Conservation (phyloP, 345 rosid species). For the Pelargonium nanum region DNA sequence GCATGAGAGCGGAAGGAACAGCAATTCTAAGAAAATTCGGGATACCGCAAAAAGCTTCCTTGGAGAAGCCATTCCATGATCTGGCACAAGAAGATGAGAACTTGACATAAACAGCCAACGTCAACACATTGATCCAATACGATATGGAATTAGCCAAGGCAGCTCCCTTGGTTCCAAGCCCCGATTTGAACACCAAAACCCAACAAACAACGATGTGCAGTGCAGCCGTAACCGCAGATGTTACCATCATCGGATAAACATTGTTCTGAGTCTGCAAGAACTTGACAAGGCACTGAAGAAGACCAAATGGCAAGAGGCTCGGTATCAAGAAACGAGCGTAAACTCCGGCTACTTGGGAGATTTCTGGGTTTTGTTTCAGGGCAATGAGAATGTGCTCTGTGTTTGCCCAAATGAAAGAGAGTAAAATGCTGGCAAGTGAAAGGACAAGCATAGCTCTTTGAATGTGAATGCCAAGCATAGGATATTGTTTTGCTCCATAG, state of each 20-base stretch:
- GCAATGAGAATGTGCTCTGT: conserved; percentile 10
- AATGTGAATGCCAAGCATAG: conserved; percentile 11
- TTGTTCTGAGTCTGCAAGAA: conserved; percentile 42
- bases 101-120: conserved; percentile 19
- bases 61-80: not conserved
- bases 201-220: conserved; percentile 35
- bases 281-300: conserved; percentile 33
- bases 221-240: conserved; percentile 28
- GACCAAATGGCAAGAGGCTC: conserved; percentile 25
- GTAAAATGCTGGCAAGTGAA: conserved; percentile 9
- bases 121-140: conserved; percentile 24
- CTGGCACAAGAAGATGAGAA: not conserved
- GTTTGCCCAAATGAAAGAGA: conserved; percentile 12
- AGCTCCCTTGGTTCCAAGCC: conserved; percentile 43
- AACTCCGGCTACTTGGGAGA: conserved; percentile 28
- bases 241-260: conserved; percentile 35
- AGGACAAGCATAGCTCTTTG: conserved; percentile 18
- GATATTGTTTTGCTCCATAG: conserved; percentile 9
- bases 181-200: conserved; percentile 28
- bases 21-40: not conserved
- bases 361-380: conserved; percentile 18
- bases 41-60: not conserved
- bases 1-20: not conserved
- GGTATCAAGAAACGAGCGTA: conserved; percentile 40
- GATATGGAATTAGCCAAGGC: conserved; percentile 37